A percentile compares a stretch with the other conserved stretches of the same genome.
phyloP scores from a whole-genome alignment of 441 rosid genomes.

The Populus hybrid region DNA sequence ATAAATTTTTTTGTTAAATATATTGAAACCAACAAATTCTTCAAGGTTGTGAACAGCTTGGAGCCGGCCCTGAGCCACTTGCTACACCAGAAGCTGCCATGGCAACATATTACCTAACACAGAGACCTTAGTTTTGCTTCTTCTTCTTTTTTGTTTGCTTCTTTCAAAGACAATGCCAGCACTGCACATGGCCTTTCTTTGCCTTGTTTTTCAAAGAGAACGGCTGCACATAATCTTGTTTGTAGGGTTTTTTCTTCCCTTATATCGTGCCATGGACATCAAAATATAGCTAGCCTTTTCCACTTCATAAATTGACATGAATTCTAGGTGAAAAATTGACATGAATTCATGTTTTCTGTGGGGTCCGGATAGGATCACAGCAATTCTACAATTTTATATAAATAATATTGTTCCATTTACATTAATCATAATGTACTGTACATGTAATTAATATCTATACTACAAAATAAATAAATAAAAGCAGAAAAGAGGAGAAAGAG shows the following conservation, averaged over 20 bases:
- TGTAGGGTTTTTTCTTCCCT: not conserved
- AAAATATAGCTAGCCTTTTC: not conserved
- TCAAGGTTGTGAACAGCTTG: not conserved
- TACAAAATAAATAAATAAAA: too few species aligned
- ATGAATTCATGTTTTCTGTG: too few species aligned
- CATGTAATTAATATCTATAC: too few species aligned
- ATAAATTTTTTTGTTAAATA: too few species aligned
- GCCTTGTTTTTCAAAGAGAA: conserved; percentile 6
- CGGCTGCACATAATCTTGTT: not conserved
- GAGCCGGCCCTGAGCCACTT: conserved; percentile 3
- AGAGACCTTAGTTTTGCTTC: not conserved
- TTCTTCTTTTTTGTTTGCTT: not conserved
- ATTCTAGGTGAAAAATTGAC: too few species aligned
- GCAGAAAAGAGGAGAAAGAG: not conserved
- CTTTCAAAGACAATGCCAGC: not conserved
- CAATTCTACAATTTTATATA: too few species aligned
- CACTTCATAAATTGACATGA: too few species aligned
- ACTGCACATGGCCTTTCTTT: conserved; percentile 4
- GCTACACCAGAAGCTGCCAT: not conserved
- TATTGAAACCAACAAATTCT: not conserved
- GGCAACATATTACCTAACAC: conserved; percentile 2
- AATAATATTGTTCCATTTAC: too few species aligned
- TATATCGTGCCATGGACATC: not conserved
- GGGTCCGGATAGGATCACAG: too few species aligned
- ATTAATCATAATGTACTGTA: too few species aligned